These are phyloP conservation scores for Apophysomyces trapeziformis DNA, from an alignment of 371 early-diverging fungal species.

Conservation along the genomic window DNA sequence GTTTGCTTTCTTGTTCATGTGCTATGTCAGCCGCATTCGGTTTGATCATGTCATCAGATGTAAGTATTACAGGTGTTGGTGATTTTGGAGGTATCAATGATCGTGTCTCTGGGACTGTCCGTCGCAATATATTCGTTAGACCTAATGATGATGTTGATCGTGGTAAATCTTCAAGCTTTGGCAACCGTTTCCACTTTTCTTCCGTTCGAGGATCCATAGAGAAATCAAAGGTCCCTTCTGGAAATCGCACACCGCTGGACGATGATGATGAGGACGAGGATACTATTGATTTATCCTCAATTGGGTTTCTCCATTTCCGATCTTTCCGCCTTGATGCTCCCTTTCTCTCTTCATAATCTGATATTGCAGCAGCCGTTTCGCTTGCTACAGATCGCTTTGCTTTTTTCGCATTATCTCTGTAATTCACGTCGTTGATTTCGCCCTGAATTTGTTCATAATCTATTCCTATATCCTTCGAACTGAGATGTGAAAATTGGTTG, in stretches of 20 bases:
- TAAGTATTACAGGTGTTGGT: background rate
- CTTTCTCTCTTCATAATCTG: slow-evolving; percentile 15
- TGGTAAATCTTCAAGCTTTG: slow-evolving; percentile 22
- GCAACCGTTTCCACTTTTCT: slow-evolving; percentile 18
- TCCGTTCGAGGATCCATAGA: slow-evolving; percentile 17
- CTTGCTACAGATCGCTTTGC: slow-evolving; percentile 17
- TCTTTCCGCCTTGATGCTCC: slow-evolving; percentile 15
- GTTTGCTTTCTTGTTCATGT: background rate
- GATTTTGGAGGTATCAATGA: background rate
- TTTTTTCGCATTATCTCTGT: slow-evolving; percentile 27
- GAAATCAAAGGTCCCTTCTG: slow-evolving; percentile 23
- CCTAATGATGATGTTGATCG: slow-evolving; percentile 15
- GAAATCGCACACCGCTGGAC: slow-evolving; percentile 9
- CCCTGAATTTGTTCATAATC: background rate
- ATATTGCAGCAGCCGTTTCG: background rate
- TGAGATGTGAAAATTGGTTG: background rate
- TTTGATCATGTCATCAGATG: background rate
- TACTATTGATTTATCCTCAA: slow-evolving; percentile 4
- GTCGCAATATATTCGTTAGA: slow-evolving; percentile 20
- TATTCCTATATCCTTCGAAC: background rate
- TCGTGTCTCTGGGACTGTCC: slow-evolving; percentile 8
- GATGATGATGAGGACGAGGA: background rate
- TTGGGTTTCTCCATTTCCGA: slow-evolving; percentile 19
- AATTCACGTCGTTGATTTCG: slow-evolving; percentile 14
- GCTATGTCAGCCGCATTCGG: background rate